Base-by-base conservation (phyloP, 495 filamentous ascomycete genomes). In the Talaromyces wortmannii region DNA sequence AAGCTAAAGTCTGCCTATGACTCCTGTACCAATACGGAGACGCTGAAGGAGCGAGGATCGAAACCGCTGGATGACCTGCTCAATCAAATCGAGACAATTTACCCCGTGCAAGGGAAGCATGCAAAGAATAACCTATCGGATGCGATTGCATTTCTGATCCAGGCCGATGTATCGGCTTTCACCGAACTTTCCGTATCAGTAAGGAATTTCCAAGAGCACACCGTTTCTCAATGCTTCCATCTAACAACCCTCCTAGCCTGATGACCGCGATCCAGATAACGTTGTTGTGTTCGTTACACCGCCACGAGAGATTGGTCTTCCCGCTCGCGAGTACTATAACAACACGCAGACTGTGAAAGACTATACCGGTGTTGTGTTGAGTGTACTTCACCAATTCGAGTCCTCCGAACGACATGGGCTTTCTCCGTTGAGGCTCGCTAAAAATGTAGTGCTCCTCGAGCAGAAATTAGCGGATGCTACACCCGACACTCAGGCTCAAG, bases 231-330 rank as follows among this genome's bases (percentile, higher is more conserved):
- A 23, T 31, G 50, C 6, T 23, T 45, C 43, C 15, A 44, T 32
- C 57, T 62, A 44, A 64, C 17, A 15, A 53, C 13, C 12, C 42
- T 13, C 45, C 2, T 45, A 79, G 77, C 68, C 79, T 44, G 78
- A 81, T 64, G 83, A 87, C 62, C 82, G 82, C 65, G 78, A 87
- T 61, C 85, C 85, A 30, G 82, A 85, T 62, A 78, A 76, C 50
- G 77, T 84, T 16, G 77, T 76, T n/a, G 73, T 86, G 15, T 72
- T 79, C 55, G 67, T 83, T 16, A 74, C 68, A 6, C 79, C 79
- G 13, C 81, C 81, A 44, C 63, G 66, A 0, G 59, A 66, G 46
- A 80, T 83, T 59, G 81, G 82, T 12, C 75, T 88, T 30, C 82
- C 84, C 17, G 77, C 83, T 2, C 80, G 83, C 53, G 82, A 87